Conservation (phyloP, 2,329 filamentous ascomycete species). For the Teratosphaeria viscida region DNA sequence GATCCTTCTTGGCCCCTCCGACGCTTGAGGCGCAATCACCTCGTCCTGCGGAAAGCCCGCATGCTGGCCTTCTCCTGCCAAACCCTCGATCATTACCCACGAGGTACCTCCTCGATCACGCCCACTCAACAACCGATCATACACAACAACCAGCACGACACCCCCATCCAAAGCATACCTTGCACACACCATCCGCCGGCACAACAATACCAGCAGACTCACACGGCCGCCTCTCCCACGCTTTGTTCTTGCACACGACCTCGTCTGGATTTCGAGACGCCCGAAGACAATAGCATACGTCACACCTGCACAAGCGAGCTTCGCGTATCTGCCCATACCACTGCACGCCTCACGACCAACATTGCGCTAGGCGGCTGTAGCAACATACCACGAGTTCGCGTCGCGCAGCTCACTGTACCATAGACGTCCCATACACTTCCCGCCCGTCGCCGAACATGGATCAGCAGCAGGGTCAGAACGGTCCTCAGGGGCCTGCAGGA, state of each 20-base stretch:
- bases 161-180: neutral
- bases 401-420: neutral
- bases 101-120: neutral
- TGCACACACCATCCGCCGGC: neutral
- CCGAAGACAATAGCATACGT: slow-evolving; percentile 13
- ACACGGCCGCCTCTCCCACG: neutral
- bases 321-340: neutral
- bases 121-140: neutral
- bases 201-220: slow-evolving; percentile 1
- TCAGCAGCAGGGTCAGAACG: slow-evolving; percentile 43
- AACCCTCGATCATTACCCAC: slow-evolving; percentile 8
- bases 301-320: slow-evolving; percentile 7
- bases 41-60: slow-evolving; percentile 7
- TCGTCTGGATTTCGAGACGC: neutral
- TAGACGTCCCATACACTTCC: slow-evolving; percentile 1
- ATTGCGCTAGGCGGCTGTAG: neutral
- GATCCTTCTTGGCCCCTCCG: slow-evolving; percentile 2
- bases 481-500: slow-evolving; percentile 58
- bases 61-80: slow-evolving; percentile 7
- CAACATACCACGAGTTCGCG: neutral
- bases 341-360: neutral
- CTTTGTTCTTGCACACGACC: neutral
- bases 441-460: slow-evolving; percentile 19
- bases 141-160: slow-evolving; percentile 1
- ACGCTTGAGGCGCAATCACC: slow-evolving; percentile 6